Evolutionary conservation across 2,329 filamentous ascomycete genomes (phyloP), one percentile per base, ranked within the genome.

Genomic region (Stagonosporopsis cucurbitacearum): DNA sequence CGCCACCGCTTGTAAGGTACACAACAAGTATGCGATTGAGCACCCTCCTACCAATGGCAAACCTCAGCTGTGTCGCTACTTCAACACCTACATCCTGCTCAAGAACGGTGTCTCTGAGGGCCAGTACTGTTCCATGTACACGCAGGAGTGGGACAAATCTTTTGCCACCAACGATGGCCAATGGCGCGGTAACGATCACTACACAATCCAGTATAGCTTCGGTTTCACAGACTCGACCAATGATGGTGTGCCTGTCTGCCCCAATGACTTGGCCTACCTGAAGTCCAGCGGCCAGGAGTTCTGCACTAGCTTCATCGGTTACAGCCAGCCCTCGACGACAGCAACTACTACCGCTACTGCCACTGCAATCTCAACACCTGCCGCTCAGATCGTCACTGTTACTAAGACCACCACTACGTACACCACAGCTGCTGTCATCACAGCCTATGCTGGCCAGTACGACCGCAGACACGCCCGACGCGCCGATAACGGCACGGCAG

Each of bases 71-170:
- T 75, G 73, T 64, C 71, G 69, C 42, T 72, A 71, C 59, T 71
- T 67, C 54, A 71, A 72, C 28, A 62, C 67, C 2, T 75, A 75
- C 42, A 66, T 75, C 15, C 53, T 74, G 7, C 53, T 50, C 19
- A 63, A 70, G 20, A 68, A 70, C 33, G 63, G 60, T 19, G 44
- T 64, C 1, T 66, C 71, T 0, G 60, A 72, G 46, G 72, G 69
- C 11, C 66, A 67, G 11, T 72, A 72, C 55, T 75, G 72, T 44
- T 45, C 44, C 40, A 37, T 59, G 17, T 60, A 64, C 40, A 62
- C 62, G 2, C 54, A 50, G 22, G 35, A 43, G 4, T 65, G 60
- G 59, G 52, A 54, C 9, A 1, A 9, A 12, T 41, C 40, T 8
- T 45, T 37, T 33, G 49, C 49, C 15, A 39, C 33, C 6, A 44